Conservation (phyloP, 2,329 filamentous ascomycete species). For the Tricladium varicosporioides region DNA sequence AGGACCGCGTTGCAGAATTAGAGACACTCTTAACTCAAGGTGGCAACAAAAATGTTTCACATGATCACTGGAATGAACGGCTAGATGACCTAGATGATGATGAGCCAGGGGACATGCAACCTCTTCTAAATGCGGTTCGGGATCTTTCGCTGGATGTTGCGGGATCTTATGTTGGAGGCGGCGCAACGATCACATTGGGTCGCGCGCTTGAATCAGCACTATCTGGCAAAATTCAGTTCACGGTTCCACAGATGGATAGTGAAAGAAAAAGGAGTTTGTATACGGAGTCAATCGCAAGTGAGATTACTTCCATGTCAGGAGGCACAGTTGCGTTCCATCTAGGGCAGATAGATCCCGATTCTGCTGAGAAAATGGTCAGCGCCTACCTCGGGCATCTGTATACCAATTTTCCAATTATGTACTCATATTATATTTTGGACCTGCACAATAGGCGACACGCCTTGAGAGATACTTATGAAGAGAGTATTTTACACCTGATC, state of each 20-base stretch:
- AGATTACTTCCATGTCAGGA: slow-evolving; percentile 1
- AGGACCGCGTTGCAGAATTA: slow-evolving; percentile 16
- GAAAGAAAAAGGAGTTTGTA: background rate
- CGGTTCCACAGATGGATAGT: background rate
- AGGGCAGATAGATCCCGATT: slow-evolving; percentile 1
- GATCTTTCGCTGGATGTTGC: slow-evolving; percentile 12
- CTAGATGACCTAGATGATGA: background rate
- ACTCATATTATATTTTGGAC: slow-evolving; percentile 7
- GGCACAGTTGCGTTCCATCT: background rate
- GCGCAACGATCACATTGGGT: slow-evolving; percentile 11
- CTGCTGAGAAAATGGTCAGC: slow-evolving; percentile 6
- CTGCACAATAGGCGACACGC: slow-evolving; percentile 7
- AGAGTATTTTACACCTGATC: slow-evolving; percentile 10
- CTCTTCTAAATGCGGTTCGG: slow-evolving; percentile 13
- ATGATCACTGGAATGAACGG: slow-evolving; percentile 11
- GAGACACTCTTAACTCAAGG: slow-evolving; percentile 6
- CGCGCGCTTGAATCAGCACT: slow-evolving; percentile 8
- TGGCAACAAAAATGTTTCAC: slow-evolving; percentile 6
- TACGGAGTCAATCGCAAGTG: slow-evolving; percentile 2
- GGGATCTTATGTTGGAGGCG: slow-evolving; percentile 9
- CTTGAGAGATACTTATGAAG: slow-evolving; percentile 7
- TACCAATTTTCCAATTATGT: slow-evolving; percentile 10
- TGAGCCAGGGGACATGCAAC: slow-evolving; percentile 2
- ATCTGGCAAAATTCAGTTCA: slow-evolving; percentile 3
- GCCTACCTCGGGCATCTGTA: slow-evolving; percentile 10